These are phyloP conservation scores for Chaetomium tenue DNA, from an alignment of 495 filamentous ascomycete genomes.

Conservation along the genomic window DNA sequence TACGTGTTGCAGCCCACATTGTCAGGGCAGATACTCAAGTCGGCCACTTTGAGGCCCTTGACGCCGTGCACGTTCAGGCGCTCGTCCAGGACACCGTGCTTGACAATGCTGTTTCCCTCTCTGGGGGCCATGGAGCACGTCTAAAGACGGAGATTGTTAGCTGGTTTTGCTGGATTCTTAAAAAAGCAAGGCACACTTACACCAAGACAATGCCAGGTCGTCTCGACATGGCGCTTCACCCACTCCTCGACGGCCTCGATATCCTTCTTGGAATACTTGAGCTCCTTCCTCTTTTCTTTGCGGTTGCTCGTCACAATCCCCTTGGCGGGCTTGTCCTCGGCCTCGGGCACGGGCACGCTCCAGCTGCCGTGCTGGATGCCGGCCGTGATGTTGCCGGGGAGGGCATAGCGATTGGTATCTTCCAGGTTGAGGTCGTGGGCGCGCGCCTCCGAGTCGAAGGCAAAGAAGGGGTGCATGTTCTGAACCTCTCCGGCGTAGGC, in stretches of 20 bases:
- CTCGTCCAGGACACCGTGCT: constrained; percentile 77
- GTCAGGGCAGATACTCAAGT: constrained; percentile 76
- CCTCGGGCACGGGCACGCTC: constrained; percentile 41
- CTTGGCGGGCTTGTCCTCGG: constrained; percentile 44
- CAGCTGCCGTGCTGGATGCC: constrained; percentile 61
- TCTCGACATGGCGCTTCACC: constrained; percentile 74
- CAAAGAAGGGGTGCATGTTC: constrained; percentile 63
- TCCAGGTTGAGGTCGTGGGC: constrained; percentile 71
- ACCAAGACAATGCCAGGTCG: constrained; percentile 70
- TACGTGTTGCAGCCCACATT: constrained; percentile 80
- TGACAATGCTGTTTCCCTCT: constrained; percentile 75
- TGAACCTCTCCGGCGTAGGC: constrained; percentile 77
- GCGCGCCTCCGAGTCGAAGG: constrained; percentile 63
- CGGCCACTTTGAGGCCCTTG: constrained; percentile 76
- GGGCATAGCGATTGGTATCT: constrained; percentile 71
- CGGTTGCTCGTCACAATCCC: constrained; percentile 52
- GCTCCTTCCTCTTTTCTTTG: constrained; percentile 56
- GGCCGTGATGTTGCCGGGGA: constrained; percentile 68
- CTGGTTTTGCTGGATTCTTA: neutral
- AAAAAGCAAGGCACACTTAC: constrained; percentile 41
- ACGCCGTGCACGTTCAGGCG: constrained; percentile 79
- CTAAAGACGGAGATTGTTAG: constrained; percentile 35
- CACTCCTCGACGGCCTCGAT: constrained; percentile 71
- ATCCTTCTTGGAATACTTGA: constrained; percentile 67
- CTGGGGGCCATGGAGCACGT: constrained; percentile 80